A percentile compares a stretch with the other conserved stretches of the same genome.
Conservation (phyloP, 1,139 yeast genomes). For the Candida frijolesensis region DNA sequence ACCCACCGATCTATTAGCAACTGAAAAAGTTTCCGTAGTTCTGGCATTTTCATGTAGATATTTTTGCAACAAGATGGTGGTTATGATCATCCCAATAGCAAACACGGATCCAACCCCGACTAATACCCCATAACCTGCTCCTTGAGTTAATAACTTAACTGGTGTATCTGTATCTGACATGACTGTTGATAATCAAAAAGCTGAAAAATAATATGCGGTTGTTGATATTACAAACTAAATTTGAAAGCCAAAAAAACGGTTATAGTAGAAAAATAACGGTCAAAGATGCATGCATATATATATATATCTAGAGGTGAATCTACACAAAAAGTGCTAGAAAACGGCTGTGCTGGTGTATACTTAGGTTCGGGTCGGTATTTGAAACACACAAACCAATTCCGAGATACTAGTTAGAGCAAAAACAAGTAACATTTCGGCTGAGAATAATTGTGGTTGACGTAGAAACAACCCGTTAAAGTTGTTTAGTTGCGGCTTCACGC, state of each 20-base stretch:
- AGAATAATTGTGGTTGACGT: too few relatives aligned
- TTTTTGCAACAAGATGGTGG: slow-evolving; percentile 25
- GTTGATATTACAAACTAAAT: too few relatives aligned
- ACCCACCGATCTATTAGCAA: slow-evolving; percentile 31
- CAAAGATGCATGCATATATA: too few relatives aligned
- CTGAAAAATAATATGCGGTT: too few relatives aligned
- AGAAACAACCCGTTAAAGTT: too few relatives aligned
- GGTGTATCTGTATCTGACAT: slow-evolving; percentile 13
- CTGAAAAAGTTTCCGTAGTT: slow-evolving; percentile 33
- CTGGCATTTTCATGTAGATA: slow-evolving; percentile 30
- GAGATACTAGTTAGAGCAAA: too few relatives aligned
- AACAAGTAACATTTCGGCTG: too few relatives aligned
- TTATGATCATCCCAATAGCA: slow-evolving; percentile 31
- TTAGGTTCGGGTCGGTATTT: too few relatives aligned
- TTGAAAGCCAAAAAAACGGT: too few relatives aligned
- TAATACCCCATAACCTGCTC: slow-evolving; percentile 31
- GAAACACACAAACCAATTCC: too few relatives aligned
- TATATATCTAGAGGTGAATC: neutral
- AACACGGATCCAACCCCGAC: slow-evolving; percentile 34
- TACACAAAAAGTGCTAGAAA: neutral
- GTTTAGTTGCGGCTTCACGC: neutral
- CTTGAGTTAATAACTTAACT: slow-evolving; percentile 24
- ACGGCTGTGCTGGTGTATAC: too few relatives aligned
- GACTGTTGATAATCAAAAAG: neutral
- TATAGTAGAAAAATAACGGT: too few relatives aligned